Evolutionary conservation across 1,284 basidiomycete species (phyloP), one percentile per base, ranked within the genome.

Genomic region (Leccinum fuscescens): DNA sequence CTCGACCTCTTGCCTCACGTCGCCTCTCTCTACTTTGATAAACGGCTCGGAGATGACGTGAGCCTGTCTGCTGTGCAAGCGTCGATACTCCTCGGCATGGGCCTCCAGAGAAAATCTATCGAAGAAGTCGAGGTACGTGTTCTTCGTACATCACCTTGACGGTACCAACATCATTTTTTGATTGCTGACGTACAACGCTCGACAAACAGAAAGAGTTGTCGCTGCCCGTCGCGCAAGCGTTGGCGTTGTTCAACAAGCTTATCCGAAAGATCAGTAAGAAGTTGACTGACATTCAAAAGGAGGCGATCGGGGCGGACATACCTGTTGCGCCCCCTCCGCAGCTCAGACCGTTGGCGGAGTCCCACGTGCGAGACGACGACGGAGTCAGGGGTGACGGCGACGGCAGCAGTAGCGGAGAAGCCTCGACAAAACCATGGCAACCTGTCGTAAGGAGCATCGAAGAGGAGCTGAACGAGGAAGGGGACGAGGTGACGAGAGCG

Each of bases 191-290:
- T 44, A 44, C 49, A 9, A 24, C 15, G 9, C 15, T 33, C 56
- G 54, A 15, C 42, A 14, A 11, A 31, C 61, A 92, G 90, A 72
- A 77, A 35, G 94, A 97, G 71, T 80, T 99, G 20, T 85, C 88
- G 22, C 77, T 98, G 0, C 91, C 93, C 0, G 87, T 94, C 22
- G 90, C 90, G 3, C 96, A 99, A 75, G 83, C 87, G 0, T 82
- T 99, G 14, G 96, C 96, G 0, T 80, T 98, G 42, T 96, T 99
- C 74, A 89, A 89, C 67, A 98, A 99, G 78, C 82, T 94, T 33
- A 79, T 98, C 56, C 87, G 94, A 57, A 93, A 95, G 76, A 84
- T 98, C 62, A 87, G 86, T 65, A 92, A 91, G 68, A 80, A 84
- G 31, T 77, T 99, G 54, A 82, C 89, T 57, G 90, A 92, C 57